Base-by-base conservation (phyloP, 441 rosid genomes). In the Adansonia rubrostipa region DNA sequence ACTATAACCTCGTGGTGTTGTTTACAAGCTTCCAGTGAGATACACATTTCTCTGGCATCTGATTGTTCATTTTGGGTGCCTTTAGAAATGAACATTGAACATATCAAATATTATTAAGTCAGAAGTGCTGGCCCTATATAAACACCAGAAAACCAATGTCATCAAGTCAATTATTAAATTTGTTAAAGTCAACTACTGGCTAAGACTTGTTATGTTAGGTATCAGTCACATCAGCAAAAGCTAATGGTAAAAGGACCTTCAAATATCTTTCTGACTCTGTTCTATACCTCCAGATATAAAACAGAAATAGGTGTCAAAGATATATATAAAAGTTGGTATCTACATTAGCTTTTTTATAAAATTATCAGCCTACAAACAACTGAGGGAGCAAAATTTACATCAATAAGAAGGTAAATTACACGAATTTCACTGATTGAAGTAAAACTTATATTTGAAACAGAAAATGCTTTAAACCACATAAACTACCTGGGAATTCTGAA, bases 401-500 rank as follows among this genome's bases (percentile, higher is more conserved):
- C 24, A 33, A n/a, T 4, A 71, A 54, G 50, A 71, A 9, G 3
- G 20, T 17, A 53, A 54, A 71, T n/a, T 15, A n/a, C 28, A 17
- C 19, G 14, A 36, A 54, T 56, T 47, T 36, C 53, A 20, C 11
- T 44, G 4, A 63, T 6, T 63, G 19, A 63, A 33, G 68, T 44
- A 19, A 22, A 44, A 4, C 10, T 17, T 45, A 68, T 72, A 44
- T 58, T 60, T 20, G 54, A 19, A 44, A 44, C n/a, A 19, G 22
- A 60, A 64, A 22, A 57, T 19, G 22, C 15, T 58, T 33, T 53
- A 4, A 63, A 63, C 40, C 7, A 24, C 60, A 57, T 58, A 54
- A 20, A 58, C 3, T 80, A 88, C 94, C 97, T 92, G 99, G 75
- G 97, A 94, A 82, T 94, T 92, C 82, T 94, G 98, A 77, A 92